Conservation (phyloP, 2,329 filamentous ascomycete genomes). For the Alternaria tenuissima region DNA sequence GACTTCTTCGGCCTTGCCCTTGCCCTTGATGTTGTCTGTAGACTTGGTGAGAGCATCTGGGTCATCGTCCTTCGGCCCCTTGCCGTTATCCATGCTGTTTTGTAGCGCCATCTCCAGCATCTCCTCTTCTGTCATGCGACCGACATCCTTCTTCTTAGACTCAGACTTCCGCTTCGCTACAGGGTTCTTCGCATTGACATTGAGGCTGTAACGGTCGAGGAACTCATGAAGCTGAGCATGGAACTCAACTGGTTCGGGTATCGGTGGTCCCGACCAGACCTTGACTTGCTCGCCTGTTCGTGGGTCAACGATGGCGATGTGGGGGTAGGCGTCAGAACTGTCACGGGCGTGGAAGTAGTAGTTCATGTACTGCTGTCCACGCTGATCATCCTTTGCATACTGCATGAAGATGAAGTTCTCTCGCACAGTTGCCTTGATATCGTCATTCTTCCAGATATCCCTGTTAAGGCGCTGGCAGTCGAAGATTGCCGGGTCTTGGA, state of each 20-base stretch:
- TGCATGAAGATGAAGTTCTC: conserved; percentile 98
- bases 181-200: conserved; percentile 88
- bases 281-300: conserved; percentile 97
- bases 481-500: conserved; percentile 93
- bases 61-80: conserved; percentile 70
- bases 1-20: conserved; percentile 42
- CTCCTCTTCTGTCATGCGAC: conserved; percentile 94
- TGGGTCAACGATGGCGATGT: conserved; percentile 95
- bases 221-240: conserved; percentile 93
- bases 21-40: conserved; percentile 63
- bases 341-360: conserved; percentile 88
- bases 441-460: conserved; percentile 91
- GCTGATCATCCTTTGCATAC: conserved; percentile 84
- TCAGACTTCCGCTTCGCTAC: conserved; percentile 81
- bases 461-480: conserved; percentile 93
- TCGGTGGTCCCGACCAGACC: conserved; percentile 86
- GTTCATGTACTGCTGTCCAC: conserved; percentile 81
- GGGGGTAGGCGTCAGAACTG: conserved; percentile 88
- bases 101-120: conserved; percentile 94
- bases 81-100: conserved; percentile 76
- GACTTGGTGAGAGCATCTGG: conserved; percentile 87
- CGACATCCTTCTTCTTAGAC: conserved; percentile 75
- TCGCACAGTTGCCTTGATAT: conserved; percentile 78
- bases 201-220: conserved; percentile 93
- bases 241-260: conserved; percentile 79